Percentiles rank a stretch among this genome's conserved stretches.
These are phyloP conservation scores for Claviceps digitariae DNA, from an alignment of 2,329 filamentous ascomycete species.

Conservation along the genomic window DNA sequence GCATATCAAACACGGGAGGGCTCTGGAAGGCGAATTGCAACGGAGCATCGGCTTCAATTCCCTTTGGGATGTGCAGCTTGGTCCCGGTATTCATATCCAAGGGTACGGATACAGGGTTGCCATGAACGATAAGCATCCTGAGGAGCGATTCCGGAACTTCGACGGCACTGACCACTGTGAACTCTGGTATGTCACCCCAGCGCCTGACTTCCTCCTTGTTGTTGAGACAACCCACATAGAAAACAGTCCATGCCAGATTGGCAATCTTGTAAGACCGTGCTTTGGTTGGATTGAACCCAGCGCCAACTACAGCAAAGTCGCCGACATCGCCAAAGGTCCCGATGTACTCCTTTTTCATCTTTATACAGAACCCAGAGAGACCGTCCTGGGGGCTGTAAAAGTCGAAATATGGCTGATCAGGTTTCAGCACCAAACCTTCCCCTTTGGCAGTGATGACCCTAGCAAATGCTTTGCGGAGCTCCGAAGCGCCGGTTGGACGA, in stretches of 20 bases:
- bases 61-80: slow-evolving; percentile 31
- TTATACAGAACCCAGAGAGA: slow-evolving; percentile 48
- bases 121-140: slow-evolving; percentile 33
- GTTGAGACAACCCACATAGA: slow-evolving; percentile 62
- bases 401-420: slow-evolving; percentile 65
- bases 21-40: slow-evolving; percentile 46
- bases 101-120: slow-evolving; percentile 28
- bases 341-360: slow-evolving; percentile 80
- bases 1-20: slow-evolving; percentile 66
- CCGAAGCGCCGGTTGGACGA: slow-evolving; percentile 32
- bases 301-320: slow-evolving; percentile 71
- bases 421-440: slow-evolving; percentile 75
- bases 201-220: slow-evolving; percentile 49
- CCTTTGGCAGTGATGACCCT: slow-evolving; percentile 49
- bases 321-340: slow-evolving; percentile 65
- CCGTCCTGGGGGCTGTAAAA: slow-evolving; percentile 24
- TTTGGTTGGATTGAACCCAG: slow-evolving; percentile 51
- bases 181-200: slow-evolving; percentile 39
- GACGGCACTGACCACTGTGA: slow-evolving; percentile 53
- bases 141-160: slow-evolving; percentile 40
- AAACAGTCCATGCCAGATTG: slow-evolving; percentile 61
- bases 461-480: slow-evolving; percentile 52
- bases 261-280: slow-evolving; percentile 41
- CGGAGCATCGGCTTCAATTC: slow-evolving; percentile 26
- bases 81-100: slow-evolving; percentile 27